Evolutionary conservation across 176 grass and related monocot genomes (phyloP), one percentile per base, ranked within the genome.

Genomic region (Pontederia paniculata): DNA sequence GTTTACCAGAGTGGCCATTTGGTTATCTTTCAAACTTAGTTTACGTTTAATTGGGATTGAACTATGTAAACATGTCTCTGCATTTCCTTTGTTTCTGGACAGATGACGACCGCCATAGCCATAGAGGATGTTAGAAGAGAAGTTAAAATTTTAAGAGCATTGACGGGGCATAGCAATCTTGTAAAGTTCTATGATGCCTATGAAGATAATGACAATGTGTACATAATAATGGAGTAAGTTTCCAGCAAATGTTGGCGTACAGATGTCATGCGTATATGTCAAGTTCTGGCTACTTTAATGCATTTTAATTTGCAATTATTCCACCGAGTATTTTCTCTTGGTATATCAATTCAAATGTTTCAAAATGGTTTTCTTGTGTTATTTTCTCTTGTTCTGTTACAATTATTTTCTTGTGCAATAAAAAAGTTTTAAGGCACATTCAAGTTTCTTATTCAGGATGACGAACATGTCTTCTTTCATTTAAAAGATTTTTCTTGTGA

Each of bases 161-260:
- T 89, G 68, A 43, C 74, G 1, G 86, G 86, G 48, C 82, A 89
- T 73, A 84, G 72, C 63, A 89, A 89, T 64, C 21, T 89, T 56
- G 86, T 84, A 4, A 81, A 84, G n/a, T 89, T 89, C 50, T 84
- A 89, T 78, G 86, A 89, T 76, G 77, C 86, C 41, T 84, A 81
- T 0, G 86, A 89, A 76, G 81, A 89, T 73, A 81, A 73, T 1
- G 86, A 84, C 23, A 89, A 89, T 9, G 81, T 84, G 23, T 89
- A 84, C 70, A 89, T 89, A 69, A 76, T 89, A 44, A 89, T 89
- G 86, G 81, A 89, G 86, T 89, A 84, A 81, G 86, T 45, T 81
- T 81, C 57, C 8, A 50, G 3, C 41, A 72, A 55, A 11, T 0
- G 5, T 31, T 44, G 41, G 45, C 45, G 44, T 44, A n/a, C 58